A percentile compares a stretch with the other conserved stretches of the same genome.
These are phyloP conservation scores for Protomyces macrosporus DNA, from an alignment of 1,139 yeast genomes.

Conservation along the genomic window DNA sequence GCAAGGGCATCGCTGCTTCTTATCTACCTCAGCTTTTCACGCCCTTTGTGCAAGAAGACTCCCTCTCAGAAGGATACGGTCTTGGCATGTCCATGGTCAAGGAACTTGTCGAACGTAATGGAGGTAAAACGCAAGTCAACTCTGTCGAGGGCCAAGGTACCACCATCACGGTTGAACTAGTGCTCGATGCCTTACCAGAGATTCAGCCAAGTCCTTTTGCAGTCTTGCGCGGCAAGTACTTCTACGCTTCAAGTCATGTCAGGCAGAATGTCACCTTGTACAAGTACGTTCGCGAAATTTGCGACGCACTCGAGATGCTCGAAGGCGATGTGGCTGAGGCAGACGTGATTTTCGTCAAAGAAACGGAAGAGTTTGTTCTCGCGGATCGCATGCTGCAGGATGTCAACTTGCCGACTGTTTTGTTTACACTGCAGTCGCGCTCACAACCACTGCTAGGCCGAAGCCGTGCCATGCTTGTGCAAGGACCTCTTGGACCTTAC, in stretches of 20 bases:
- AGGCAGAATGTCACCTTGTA: neutral
- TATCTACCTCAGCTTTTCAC: slow-evolving; percentile 74
- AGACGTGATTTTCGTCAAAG: slow-evolving; percentile 2
- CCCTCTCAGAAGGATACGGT: slow-evolving; percentile 57
- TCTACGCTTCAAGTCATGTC: neutral
- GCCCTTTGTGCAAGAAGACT: slow-evolving; percentile 88
- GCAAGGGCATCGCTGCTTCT: slow-evolving; percentile 80
- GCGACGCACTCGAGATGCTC: neutral
- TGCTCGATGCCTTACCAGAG: neutral
- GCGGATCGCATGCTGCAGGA: neutral
- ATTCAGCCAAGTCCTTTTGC: neutral
- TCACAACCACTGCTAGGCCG: neutral
- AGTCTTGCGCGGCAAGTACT: neutral
- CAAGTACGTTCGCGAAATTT: neutral
- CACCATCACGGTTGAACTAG: slow-evolving; percentile 2
- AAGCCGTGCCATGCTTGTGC: neutral
- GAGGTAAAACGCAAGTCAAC: slow-evolving; percentile 2
- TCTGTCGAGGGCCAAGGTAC: slow-evolving; percentile 8
- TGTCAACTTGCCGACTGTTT: slow-evolving; percentile 7
- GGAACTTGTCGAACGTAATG: neutral
- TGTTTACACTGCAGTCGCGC: neutral
- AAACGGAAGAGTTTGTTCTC: neutral
- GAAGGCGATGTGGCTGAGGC: neutral
- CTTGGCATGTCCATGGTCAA: slow-evolving; percentile 13
- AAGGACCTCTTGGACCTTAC: slow-evolving; percentile 6